Evolutionary conservation across 176 grass and related monocot species (phyloP).

Genomic region (Hyparrhenia diplandra): DNA sequence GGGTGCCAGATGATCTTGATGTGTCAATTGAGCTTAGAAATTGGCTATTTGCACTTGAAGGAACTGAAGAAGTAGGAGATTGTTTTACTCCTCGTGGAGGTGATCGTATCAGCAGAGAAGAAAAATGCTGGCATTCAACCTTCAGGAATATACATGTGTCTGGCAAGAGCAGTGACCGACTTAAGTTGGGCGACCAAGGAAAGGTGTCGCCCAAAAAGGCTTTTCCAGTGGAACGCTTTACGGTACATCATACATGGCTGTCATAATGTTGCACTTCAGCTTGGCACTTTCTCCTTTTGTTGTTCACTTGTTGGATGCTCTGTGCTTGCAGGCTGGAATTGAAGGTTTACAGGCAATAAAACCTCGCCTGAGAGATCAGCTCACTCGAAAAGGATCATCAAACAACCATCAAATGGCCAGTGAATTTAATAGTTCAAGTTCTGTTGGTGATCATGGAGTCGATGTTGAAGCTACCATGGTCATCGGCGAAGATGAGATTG

Average conservation of each 20-base stretch:
- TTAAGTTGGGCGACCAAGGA: conserved; percentile 32
- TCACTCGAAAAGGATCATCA: conserved; percentile 32
- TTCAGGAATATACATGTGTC: conserved; percentile 80
- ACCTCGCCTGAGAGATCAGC: conserved; percentile 47
- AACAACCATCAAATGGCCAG: conserved; percentile 25
- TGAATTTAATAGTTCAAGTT: conserved; percentile 19
- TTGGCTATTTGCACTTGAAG: conserved; percentile 99
- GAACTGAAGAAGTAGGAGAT: conserved; percentile 59
- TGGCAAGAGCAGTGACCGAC: conserved; percentile 65
- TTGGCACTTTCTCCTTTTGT: conserved; percentile 1
- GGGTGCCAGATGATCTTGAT: conserved; percentile 92
- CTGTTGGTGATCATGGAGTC: conserved; percentile 60
- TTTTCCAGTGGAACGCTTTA: conserved; percentile 80
- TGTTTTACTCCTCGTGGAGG: conserved; percentile 34
- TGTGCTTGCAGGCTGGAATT: conserved; percentile 66
- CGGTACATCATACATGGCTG: conserved; percentile 38
- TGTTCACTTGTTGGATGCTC: conserved; percentile 27
- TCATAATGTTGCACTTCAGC: conserved; percentile 7
- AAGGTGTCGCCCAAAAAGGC: conserved; percentile 34
- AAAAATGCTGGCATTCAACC: conserved; percentile 98
- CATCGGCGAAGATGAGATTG: conserved; percentile 52
- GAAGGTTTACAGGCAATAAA: conserved; percentile 95
- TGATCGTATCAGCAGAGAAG: conserved; percentile 75
- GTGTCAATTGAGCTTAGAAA: conserved; percentile 82
- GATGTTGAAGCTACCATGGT: conserved; percentile 80